Evolutionary conservation across 2,329 filamentous ascomycete genomes (phyloP).

Genomic region (Trematosphaeria pertusa): DNA sequence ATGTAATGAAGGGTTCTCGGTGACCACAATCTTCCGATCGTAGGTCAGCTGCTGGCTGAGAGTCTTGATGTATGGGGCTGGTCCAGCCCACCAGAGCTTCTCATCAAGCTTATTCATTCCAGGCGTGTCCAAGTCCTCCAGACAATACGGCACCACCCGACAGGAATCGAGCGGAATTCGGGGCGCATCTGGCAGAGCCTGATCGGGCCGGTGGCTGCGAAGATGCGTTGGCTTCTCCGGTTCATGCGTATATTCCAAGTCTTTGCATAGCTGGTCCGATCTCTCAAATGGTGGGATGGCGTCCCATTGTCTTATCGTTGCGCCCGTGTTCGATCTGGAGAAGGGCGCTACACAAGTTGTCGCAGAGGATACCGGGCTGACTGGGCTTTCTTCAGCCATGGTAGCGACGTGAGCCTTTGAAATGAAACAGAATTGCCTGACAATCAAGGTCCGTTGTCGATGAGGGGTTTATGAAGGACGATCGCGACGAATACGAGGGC

Average conservation of each 20-base stretch:
- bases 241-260: slow-evolving; percentile 14
- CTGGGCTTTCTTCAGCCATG: slow-evolving; percentile 14
- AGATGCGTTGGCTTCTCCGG: slow-evolving; percentile 17
- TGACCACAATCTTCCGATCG: slow-evolving; percentile 21
- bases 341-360: slow-evolving; percentile 13
- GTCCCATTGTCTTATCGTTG: slow-evolving; percentile 6
- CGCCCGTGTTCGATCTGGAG: slow-evolving; percentile 13
- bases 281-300: slow-evolving; percentile 15
- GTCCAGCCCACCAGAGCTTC: slow-evolving; percentile 22
- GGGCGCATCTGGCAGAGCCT: slow-evolving; percentile 26
- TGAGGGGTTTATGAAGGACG: slow-evolving; percentile 8
- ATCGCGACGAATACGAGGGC: slow-evolving; percentile 1
- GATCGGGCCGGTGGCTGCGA: slow-evolving; percentile 8
- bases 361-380: slow-evolving; percentile 16
- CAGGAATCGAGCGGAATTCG: slow-evolving; percentile 16
- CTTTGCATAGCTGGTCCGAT: slow-evolving; percentile 19
- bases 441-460: not conserved
- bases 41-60: slow-evolving; percentile 26
- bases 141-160: slow-evolving; percentile 16
- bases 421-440: too few relatives aligned
- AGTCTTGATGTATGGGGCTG: slow-evolving; percentile 12
- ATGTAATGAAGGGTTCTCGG: slow-evolving; percentile 26
- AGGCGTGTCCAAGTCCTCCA: slow-evolving; percentile 25
- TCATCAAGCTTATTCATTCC: slow-evolving; percentile 20
- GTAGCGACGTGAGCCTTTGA: too few relatives aligned